Evolutionary conservation across 75 land plant genomes (phyloP).

Genomic region (Cryptomeria japonica): DNA sequence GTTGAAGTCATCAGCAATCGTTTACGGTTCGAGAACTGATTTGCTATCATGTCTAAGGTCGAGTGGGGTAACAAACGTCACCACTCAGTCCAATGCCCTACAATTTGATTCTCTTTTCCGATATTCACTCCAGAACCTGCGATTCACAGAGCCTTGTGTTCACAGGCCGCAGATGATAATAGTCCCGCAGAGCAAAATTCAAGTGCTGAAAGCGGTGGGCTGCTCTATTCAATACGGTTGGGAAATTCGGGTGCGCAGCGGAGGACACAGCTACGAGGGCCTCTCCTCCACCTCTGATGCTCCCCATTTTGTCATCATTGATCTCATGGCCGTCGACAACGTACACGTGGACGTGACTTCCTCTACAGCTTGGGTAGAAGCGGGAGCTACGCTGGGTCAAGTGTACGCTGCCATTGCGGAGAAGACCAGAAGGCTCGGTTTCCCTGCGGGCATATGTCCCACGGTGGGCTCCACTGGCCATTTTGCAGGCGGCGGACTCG

Average conservation of each 20-base stretch:
- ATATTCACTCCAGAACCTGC: conserved; percentile 40
- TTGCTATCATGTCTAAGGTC: background rate
- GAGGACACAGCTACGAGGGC: conserved; percentile 21
- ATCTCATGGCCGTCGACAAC: conserved; percentile 21
- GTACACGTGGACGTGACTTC: conserved; percentile 11
- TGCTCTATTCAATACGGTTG: conserved; percentile 8
- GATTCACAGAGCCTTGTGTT: conserved; percentile 21
- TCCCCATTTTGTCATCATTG: conserved; percentile 24
- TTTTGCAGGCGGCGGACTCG: conserved; percentile 48
- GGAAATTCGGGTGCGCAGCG: conserved; percentile 28
- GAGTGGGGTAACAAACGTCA: background rate
- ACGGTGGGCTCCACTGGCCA: conserved; percentile 48
- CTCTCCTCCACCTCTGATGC: conserved; percentile 14
- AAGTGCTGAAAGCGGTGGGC: background rate
- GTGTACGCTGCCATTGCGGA: conserved; percentile 19
- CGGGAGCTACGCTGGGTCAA: conserved; percentile 40
- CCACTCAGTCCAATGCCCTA: background rate
- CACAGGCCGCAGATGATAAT: conserved; percentile 18
- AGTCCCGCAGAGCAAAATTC: conserved; percentile 2
- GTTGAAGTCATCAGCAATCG: background rate
- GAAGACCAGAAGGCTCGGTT: conserved; percentile 6
- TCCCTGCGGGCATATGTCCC: conserved; percentile 45
- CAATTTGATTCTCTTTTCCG: conserved; percentile 11
- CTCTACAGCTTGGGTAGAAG: conserved; percentile 33
- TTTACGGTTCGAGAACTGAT: background rate